phyloP scores from a whole-genome alignment of 2,329 filamentous ascomycete genomes.

The Calonectria leucothoes region DNA sequence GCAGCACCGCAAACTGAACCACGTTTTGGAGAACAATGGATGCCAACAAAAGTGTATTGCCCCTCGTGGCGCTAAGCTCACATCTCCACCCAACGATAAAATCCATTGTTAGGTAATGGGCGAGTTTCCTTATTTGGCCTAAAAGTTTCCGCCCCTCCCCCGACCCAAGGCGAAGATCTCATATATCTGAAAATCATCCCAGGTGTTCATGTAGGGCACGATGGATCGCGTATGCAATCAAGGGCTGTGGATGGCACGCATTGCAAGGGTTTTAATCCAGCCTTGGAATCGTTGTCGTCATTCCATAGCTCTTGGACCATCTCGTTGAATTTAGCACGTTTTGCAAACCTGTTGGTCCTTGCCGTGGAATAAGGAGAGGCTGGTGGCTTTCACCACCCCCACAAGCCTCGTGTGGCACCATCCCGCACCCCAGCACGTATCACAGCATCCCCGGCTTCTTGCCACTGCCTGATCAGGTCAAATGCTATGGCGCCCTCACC shows the following conservation, averaged over 20 bases:
- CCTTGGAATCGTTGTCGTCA: neutral
- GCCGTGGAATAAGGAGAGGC: conserved; percentile 1
- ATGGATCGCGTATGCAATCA: conserved; percentile 15
- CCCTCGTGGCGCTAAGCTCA: conserved; percentile 6
- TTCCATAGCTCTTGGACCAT: neutral
- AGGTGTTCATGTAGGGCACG: conserved; percentile 20
- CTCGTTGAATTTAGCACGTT: neutral
- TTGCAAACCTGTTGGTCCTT: neutral
- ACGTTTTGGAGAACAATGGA: conserved; percentile 3
- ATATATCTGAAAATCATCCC: conserved; percentile 11
- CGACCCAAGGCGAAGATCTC: conserved; percentile 10
- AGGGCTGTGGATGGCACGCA: neutral
- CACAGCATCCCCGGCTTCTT: conserved; percentile 5
- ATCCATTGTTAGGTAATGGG: conserved; percentile 4
- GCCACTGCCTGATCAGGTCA: conserved; percentile 15
- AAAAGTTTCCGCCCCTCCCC: neutral
- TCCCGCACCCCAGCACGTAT: conserved; percentile 1
- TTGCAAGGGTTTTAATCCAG: conserved; percentile 2
- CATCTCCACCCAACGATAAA: conserved; percentile 3
- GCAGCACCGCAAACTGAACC: neutral
- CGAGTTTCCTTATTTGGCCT: conserved; percentile 10
- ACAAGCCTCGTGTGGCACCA: neutral
- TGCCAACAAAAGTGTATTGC: neutral
- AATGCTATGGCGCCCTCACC: conserved; percentile 15
- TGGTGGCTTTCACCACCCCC: conserved; percentile 9